A percentile compares a stretch with the other conserved stretches of the same genome.
These are phyloP conservation scores for Adenanthera pavonina DNA, from an alignment of 306 rosid species.

Conservation along the genomic window DNA sequence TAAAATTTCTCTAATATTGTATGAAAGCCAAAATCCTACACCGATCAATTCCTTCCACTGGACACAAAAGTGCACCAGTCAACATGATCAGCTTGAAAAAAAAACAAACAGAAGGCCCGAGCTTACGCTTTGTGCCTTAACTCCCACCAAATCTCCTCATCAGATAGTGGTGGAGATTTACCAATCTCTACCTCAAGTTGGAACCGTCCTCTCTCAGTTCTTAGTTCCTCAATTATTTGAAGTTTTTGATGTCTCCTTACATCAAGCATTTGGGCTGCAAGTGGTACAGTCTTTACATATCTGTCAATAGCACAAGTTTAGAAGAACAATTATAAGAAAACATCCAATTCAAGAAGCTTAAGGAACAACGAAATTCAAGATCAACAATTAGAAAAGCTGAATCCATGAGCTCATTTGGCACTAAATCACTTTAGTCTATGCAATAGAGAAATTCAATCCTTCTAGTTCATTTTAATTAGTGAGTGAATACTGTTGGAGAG, in stretches of 20 bases:
- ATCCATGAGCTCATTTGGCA: not conserved
- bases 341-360: constrained; percentile 31
- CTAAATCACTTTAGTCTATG: not conserved
- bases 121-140: constrained; percentile 83
- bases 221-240: constrained; percentile 74
- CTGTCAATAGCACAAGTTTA: constrained; percentile 50
- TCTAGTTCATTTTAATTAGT: not conserved
- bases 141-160: constrained; percentile 91
- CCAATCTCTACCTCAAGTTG: constrained; percentile 92
- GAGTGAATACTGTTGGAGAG: not conserved
- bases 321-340: constrained; percentile 5
- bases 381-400: not conserved
- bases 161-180: constrained; percentile 92
- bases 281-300: constrained; percentile 94
- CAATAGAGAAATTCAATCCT: not conserved
- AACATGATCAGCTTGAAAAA: constrained; percentile 36
- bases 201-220: constrained; percentile 67
- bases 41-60: not conserved
- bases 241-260: constrained; percentile 92
- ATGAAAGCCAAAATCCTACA: not conserved
- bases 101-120: constrained; percentile 32
- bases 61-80: too few relatives aligned
- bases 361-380: constrained; percentile 29
- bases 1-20: not conserved
- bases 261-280: constrained; percentile 92